These are phyloP conservation scores for Tolypocladium amazonense DNA, from an alignment of 2,329 filamentous ascomycete genomes.

Conservation along the genomic window DNA sequence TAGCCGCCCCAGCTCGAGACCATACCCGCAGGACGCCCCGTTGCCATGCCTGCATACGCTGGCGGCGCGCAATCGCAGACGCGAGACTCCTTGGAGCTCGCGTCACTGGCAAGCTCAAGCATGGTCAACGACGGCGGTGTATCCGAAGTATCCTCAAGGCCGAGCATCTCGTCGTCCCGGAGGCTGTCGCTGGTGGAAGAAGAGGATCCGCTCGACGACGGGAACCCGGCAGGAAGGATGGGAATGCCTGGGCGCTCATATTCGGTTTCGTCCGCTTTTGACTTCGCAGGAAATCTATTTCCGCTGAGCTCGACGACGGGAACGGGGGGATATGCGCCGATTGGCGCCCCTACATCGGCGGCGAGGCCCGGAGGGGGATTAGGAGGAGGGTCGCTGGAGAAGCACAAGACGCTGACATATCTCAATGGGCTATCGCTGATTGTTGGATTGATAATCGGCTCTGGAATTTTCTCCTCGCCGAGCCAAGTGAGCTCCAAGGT, in stretches of 20 bases:
- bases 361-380: conserved; percentile 37
- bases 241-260: conserved; percentile 51
- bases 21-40: conserved; percentile 13
- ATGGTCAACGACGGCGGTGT: conserved; percentile 39
- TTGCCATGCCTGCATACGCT: conserved; percentile 28
- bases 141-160: conserved; percentile 60
- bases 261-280: conserved; percentile 87
- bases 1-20: neutral
- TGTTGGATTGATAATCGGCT: conserved; percentile 88
- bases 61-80: conserved; percentile 30
- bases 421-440: conserved; percentile 87
- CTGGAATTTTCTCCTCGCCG: conserved; percentile 90
- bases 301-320: conserved; percentile 75
- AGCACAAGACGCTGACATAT: conserved; percentile 91
- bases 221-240: conserved; percentile 37
- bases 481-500: conserved; percentile 87
- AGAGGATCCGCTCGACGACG: conserved; percentile 62
- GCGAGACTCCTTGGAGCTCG: conserved; percentile 93
- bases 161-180: conserved; percentile 87
- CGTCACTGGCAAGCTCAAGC: conserved; percentile 82
- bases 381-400: conserved; percentile 76
- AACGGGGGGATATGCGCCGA: conserved; percentile 66
- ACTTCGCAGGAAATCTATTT: conserved; percentile 89
- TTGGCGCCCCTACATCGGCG: conserved; percentile 62
- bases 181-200: conserved; percentile 73